Base-by-base conservation (phyloP, 2,329 filamentous ascomycete genomes). In the Penicillium sp. region DNA sequence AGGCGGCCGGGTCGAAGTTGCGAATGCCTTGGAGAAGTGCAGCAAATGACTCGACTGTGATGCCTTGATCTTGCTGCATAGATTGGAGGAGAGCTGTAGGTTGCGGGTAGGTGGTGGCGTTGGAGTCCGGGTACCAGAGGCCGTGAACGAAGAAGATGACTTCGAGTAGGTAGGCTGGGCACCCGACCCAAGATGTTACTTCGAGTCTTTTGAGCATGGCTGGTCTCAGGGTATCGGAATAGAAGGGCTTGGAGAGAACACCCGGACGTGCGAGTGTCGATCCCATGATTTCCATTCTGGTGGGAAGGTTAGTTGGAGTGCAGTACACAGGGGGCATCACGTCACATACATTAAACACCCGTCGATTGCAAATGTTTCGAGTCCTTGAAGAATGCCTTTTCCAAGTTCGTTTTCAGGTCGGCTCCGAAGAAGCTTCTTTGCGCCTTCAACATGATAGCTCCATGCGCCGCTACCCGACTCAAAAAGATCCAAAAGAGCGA, bases 401-500 rank as follows among this genome's bases (percentile, higher is more conserved):
- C 49, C 53, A 14, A 55, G 40, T 3, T 47, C 46, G 30, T 51
- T 52, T 33, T 57, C 55, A 27, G 64, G 51, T 48, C 76, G 64
- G 8, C 67, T 66, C 35, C 71, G 68, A 24, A 80, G 69, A 18
- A 80, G 66, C 48, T 71, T 74, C 55, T 75, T 74, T n/a, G 77
- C 78, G 6, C 78, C 78, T 52, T 78, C 75, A 44, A 79, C 71
- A 52, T 81, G 78, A 30, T 76, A 72, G 56, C 73, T 79, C 78
- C 78, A 81, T 30, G 77, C 73, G 10, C 76, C 77, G 44, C 71
- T 73, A 13, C 78, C 78, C 0, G 78, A 80, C 54, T 79, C 76
- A 5, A 80, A 71, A 5, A 79, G 66, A 48, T 79, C 77, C 52
- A 79, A 73, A 18, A 79, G 73, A 50, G 79, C 74, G 50, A 80